Evolutionary conservation across 169 alveolate genomes (phyloP).

Genomic region (Plasmodium coatneyi): DNA sequence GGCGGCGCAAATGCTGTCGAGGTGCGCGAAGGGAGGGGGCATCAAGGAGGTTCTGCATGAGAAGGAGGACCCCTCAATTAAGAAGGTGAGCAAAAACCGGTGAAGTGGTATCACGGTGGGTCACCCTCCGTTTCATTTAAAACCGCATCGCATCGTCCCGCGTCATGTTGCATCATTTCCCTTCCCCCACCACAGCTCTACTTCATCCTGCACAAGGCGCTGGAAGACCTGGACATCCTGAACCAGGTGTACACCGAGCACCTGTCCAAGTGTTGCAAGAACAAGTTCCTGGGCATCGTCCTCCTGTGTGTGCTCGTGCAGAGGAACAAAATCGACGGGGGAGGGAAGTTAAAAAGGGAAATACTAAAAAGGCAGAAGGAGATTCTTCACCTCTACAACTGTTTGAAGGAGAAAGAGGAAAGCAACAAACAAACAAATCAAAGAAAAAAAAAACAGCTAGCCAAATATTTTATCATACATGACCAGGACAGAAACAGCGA

Average conservation of each 20-base stretch:
- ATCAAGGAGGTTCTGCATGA: conserved; percentile 32
- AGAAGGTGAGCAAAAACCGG: conserved; percentile 27
- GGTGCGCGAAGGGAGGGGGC: conserved; percentile 32
- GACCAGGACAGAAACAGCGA: background rate
- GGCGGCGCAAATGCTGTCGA: conserved; percentile 45
- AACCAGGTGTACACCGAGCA: conserved; percentile 8
- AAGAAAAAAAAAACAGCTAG: background rate
- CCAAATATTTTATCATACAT: conserved; percentile 63
- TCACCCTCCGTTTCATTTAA: background rate
- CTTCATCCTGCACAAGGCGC: conserved; percentile 15
- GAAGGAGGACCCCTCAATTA: conserved; percentile 39
- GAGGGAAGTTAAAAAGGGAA: conserved; percentile 59
- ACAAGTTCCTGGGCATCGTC: conserved; percentile 38
- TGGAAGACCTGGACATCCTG: conserved; percentile 36
- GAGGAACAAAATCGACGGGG: conserved; percentile 68
- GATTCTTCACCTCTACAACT: conserved; percentile 10
- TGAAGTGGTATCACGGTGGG: background rate
- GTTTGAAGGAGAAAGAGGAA: background rate
- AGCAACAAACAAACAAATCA: background rate
- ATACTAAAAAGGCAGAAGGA: conserved; percentile 35
- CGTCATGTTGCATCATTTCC: background rate
- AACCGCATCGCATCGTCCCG: background rate
- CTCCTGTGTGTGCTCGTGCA: conserved; percentile 55
- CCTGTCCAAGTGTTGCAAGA: conserved; percentile 47
- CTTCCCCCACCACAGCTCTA: background rate